These are phyloP conservation scores for Luffa acutangula DNA, from an alignment of 306 rosid genomes.

Conservation along the genomic window DNA sequence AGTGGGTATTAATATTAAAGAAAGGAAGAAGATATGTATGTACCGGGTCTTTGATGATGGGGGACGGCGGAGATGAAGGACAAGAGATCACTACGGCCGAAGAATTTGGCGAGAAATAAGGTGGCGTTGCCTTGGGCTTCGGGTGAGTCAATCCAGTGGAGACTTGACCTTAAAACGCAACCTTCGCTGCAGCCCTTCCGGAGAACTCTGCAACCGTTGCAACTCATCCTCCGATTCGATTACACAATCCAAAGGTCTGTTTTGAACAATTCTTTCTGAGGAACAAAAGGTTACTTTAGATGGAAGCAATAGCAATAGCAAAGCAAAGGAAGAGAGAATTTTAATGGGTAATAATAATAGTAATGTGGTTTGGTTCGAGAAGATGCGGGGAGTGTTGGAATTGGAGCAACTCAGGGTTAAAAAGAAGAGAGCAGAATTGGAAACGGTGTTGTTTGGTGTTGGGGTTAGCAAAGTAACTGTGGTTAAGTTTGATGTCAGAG, in stretches of 20 bases:
- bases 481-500: conserved; percentile 20
- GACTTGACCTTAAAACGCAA: conserved; percentile 42
- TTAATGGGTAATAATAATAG: not conserved
- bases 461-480: conserved; percentile 10
- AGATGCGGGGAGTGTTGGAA: not conserved
- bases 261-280: not conserved
- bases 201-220: conserved; percentile 69
- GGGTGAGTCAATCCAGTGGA: conserved; percentile 50
- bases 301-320: not conserved
- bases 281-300: not conserved
- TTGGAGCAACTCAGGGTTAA: not conserved
- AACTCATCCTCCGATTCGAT: conserved; percentile 35
- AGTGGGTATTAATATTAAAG: not conserved
- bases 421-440: not conserved
- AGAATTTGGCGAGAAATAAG: conserved; percentile 59
- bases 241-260: not conserved
- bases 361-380: not conserved
- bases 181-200: conserved; percentile 56
- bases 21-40: not conserved
- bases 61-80: conserved; percentile 62
- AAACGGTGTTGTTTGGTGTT: not conserved
- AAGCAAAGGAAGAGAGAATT: not conserved
- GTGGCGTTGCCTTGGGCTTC: conserved; percentile 59
- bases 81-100: conserved; percentile 63
- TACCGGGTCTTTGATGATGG: conserved; percentile 20